Evolutionary conservation across 129 eudicot genomes (phyloP).

Genomic region (Erigeron canadensis): DNA sequence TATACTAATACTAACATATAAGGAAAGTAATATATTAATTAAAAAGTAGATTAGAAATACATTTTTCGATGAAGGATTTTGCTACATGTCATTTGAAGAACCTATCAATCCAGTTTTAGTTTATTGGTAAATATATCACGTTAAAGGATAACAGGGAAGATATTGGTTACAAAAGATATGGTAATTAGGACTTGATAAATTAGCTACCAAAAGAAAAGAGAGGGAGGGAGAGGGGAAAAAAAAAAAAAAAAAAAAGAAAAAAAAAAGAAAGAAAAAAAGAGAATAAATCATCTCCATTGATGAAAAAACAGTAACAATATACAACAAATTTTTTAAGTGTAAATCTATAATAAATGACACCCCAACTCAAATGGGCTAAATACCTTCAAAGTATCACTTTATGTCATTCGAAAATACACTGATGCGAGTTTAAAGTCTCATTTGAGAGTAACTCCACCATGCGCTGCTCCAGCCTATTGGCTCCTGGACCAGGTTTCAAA

Average conservation of each 20-base stretch:
- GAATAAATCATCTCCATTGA: not conserved
- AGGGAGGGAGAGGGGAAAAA: too few relatives aligned
- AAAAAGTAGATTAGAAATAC: too few relatives aligned
- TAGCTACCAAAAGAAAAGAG: not conserved
- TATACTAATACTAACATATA: too few relatives aligned
- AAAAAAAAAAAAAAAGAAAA: too few relatives aligned
- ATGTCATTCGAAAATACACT: constrained; percentile 58
- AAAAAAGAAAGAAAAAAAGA: too few relatives aligned
- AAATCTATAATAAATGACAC: not conserved
- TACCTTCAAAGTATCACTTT: not conserved
- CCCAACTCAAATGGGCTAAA: constrained; percentile 6
- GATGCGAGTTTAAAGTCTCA: constrained; percentile 47
- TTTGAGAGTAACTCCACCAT: constrained; percentile 56
- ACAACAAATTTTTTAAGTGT: constrained; percentile 9
- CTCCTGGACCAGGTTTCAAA: constrained; percentile 79
- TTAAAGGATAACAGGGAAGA: not conserved
- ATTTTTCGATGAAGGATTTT: too few relatives aligned
- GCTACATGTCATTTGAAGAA: too few relatives aligned
- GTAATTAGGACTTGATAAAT: not conserved
- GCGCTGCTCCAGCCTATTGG: constrained; percentile 59
- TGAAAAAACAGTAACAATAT: not conserved
- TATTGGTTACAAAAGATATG: too few relatives aligned
- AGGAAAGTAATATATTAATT: not conserved
- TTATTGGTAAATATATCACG: too few relatives aligned
- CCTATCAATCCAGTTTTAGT: too few relatives aligned